Conservation (phyloP, 345 rosid genomes). For the Salix arbutifolia region DNA sequence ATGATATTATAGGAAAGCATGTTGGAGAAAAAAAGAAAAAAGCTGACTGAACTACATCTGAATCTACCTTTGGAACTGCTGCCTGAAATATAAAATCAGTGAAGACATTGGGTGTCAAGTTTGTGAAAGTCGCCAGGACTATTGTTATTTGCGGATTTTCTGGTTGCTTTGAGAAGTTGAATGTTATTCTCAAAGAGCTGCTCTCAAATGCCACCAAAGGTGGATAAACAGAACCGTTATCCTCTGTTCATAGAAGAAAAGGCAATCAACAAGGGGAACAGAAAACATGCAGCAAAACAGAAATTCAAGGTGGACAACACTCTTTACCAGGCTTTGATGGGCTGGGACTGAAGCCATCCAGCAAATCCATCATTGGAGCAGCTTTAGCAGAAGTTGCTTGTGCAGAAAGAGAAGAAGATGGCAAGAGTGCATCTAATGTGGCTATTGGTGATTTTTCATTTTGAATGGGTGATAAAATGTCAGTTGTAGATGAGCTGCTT, state of each 20-base stretch:
- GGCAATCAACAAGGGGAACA: conserved; percentile 12
- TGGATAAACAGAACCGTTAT: conserved; percentile 73
- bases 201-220: conserved; percentile 79
- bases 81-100: conserved; percentile 92
- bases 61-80: conserved; percentile 92
- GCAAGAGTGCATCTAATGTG: conserved; percentile 47
- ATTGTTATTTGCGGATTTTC: conserved; percentile 64
- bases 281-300: conserved; percentile 14
- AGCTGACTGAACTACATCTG: conserved; percentile 6
- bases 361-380: conserved; percentile 65
- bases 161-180: conserved; percentile 70
- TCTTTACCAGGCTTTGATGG: conserved; percentile 59
- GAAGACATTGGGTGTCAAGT: conserved; percentile 55
- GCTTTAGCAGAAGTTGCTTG: conserved; percentile 39
- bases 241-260: conserved; percentile 42
- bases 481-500: conserved; percentile 49
- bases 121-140: conserved; percentile 70
- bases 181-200: conserved; percentile 69
- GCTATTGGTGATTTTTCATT: conserved; percentile 35
- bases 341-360: conserved; percentile 73
- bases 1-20: neutral
- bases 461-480: conserved; percentile 52
- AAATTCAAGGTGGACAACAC: conserved; percentile 3
- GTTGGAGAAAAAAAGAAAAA: neutral
- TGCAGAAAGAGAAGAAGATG: conserved; percentile 36